These are phyloP conservation scores for Penicillium robsamsonii DNA, from an alignment of 495 filamentous ascomycete genomes.

Conservation along the genomic window DNA sequence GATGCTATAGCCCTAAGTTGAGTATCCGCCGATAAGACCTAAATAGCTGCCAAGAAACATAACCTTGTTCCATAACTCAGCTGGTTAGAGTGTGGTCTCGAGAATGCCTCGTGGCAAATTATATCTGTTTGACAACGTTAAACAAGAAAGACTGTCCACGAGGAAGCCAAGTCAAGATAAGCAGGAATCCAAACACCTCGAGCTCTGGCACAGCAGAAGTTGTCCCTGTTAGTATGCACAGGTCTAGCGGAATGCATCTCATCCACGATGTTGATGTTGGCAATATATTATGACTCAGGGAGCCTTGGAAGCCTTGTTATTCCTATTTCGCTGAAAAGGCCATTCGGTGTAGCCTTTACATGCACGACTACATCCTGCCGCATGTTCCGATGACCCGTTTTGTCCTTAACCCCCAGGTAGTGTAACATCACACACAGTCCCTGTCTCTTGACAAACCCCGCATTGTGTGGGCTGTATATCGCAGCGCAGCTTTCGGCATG, in stretches of 20 bases:
- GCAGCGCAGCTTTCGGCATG: conserved; percentile 45
- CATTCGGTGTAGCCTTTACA: conserved; percentile 8
- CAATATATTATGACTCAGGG: neutral
- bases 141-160: neutral
- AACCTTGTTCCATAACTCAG: conserved; percentile 32
- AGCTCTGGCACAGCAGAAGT: neutral
- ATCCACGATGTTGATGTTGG: neutral
- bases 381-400: conserved; percentile 53
- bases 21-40: neutral
- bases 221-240: neutral
- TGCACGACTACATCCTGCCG: conserved; percentile 29
- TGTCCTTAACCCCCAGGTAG: conserved; percentile 47
- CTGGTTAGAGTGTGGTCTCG: conserved; percentile 36
- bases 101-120: neutral
- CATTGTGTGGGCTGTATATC: conserved; percentile 52
- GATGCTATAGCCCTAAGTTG: neutral
- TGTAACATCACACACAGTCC: conserved; percentile 47
- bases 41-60: neutral
- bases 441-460: conserved; percentile 49
- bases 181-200: neutral
- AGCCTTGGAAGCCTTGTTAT: neutral
- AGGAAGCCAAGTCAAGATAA: neutral
- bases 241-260: neutral
- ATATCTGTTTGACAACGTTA: neutral
- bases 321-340: neutral